Percentiles rank a stretch among this genome's conserved stretches.
These are phyloP conservation scores for Paramecium caudatum DNA, from an alignment of 73 alveolate species.

Conservation along the genomic window DNA sequence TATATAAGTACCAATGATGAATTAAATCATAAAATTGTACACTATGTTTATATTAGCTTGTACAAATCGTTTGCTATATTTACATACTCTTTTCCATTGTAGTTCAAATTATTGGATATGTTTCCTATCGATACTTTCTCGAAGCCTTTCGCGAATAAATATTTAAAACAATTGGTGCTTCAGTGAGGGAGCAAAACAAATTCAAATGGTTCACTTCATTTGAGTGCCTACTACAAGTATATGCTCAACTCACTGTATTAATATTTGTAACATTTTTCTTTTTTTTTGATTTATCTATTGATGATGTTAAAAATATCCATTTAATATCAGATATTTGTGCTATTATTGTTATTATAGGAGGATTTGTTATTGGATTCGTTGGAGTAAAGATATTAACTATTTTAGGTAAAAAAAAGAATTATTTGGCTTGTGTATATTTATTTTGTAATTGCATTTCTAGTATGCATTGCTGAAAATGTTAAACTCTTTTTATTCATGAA, in stretches of 20 bases:
- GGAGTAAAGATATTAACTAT: background rate
- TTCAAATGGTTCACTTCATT: conserved; percentile 30
- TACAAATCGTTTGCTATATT: background rate
- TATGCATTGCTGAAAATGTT: conserved; percentile 9
- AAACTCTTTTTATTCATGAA: background rate
- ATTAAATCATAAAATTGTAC: background rate
- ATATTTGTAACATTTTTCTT: conserved; percentile 31
- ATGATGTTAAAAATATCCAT: background rate
- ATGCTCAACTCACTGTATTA: conserved; percentile 18
- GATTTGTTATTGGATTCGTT: background rate
- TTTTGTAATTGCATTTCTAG: background rate
- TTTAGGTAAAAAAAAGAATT: conserved; percentile 26
- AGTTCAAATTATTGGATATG: background rate
- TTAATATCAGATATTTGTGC: background rate
- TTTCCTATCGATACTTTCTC: background rate
- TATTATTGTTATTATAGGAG: background rate
- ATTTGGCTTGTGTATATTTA: background rate
- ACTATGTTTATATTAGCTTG: background rate
- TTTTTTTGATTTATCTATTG: background rate
- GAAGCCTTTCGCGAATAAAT: conserved; percentile 17
- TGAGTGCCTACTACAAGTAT: conserved; percentile 10
- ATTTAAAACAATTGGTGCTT: conserved; percentile 21
- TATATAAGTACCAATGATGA: conserved; percentile 19
- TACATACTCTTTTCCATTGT: background rate
- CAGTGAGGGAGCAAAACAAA: background rate